phyloP scores from a whole-genome alignment of 2,329 filamentous ascomycete genomes.

The Corinectria fuckeliana region DNA sequence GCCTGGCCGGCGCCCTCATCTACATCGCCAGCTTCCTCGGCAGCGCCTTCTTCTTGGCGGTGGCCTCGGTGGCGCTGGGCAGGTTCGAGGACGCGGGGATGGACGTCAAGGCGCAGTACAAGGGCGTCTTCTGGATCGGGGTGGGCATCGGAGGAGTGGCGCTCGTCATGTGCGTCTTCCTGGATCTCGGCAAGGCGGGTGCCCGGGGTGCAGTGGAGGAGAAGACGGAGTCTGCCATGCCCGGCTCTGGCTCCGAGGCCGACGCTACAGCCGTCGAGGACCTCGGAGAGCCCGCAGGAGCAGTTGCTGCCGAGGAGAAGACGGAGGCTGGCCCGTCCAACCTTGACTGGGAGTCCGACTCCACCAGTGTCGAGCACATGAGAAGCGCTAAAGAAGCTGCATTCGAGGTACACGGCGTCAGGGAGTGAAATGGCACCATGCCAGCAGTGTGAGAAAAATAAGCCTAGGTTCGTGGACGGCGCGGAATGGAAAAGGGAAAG shows the following conservation, averaged over 20 bases:
- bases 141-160: conserved; percentile 57
- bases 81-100: conserved; percentile 46
- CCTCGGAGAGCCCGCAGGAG: too few relatives aligned
- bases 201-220: conserved; percentile 29
- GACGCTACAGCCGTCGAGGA: not conserved
- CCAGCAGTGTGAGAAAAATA: too few relatives aligned
- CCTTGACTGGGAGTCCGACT: conserved; percentile 3
- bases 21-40: conserved; percentile 67
- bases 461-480: not conserved
- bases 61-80: conserved; percentile 61
- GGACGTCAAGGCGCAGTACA: conserved; percentile 59
- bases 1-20: conserved; percentile 67
- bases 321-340: conserved; percentile 9
- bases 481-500: not conserved
- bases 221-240: conserved; percentile 17
- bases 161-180: conserved; percentile 47
- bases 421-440: not conserved
- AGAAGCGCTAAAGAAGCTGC: not conserved
- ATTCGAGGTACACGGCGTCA: not conserved
- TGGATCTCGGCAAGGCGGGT: conserved; percentile 35
- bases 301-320: conserved; percentile 29
- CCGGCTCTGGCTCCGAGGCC: not conserved
- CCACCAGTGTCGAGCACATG: not conserved
- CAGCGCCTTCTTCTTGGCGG: conserved; percentile 66
- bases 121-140: conserved; percentile 67